Percentiles rank a stretch among this genome's conserved stretches.
Conservation (phyloP, 2,329 filamentous ascomycete species). For the Colletotrichum somersetense region DNA sequence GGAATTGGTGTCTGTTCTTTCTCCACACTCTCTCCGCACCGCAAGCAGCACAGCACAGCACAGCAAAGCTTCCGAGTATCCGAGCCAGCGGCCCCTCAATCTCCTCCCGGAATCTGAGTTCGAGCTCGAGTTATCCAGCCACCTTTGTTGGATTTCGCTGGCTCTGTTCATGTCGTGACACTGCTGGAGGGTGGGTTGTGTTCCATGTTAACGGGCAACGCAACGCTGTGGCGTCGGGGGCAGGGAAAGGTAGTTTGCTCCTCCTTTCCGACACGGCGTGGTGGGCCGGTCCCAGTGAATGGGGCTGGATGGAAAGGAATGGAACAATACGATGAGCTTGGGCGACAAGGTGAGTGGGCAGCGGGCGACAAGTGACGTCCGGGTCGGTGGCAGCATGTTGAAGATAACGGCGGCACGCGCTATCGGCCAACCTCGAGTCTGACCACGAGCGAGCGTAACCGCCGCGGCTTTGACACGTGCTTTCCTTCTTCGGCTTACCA, state of each 20-base stretch:
- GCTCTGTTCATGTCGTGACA: too few relatives aligned
- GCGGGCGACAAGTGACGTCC: neutral
- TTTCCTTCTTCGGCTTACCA: neutral
- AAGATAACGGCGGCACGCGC: neutral
- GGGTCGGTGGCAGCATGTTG: neutral
- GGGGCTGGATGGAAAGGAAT: conserved; percentile 32
- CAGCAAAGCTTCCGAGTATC: neutral
- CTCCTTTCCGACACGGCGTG: conserved; percentile 32
- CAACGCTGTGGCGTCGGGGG: conserved; percentile 38
- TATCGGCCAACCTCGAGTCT: neutral
- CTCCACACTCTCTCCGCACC: neutral
- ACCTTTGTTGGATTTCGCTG: neutral
- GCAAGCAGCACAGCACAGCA: neutral
- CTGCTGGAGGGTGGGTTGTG: neutral
- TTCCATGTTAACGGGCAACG: conserved; percentile 35
- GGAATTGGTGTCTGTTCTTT: neutral
- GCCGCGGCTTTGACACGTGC: neutral
- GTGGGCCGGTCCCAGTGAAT: conserved; percentile 17
- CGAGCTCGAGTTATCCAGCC: neutral
- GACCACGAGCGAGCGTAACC: neutral
- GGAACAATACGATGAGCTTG: conserved; percentile 26
- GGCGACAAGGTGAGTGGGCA: neutral
- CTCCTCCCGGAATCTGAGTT: conserved; percentile 6
- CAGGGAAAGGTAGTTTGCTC: neutral
- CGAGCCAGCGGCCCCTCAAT: conserved; percentile 24